phyloP scores from a whole-genome alignment of 1,284 basidiomycete species.

The Leccinum griseonigrum region DNA sequence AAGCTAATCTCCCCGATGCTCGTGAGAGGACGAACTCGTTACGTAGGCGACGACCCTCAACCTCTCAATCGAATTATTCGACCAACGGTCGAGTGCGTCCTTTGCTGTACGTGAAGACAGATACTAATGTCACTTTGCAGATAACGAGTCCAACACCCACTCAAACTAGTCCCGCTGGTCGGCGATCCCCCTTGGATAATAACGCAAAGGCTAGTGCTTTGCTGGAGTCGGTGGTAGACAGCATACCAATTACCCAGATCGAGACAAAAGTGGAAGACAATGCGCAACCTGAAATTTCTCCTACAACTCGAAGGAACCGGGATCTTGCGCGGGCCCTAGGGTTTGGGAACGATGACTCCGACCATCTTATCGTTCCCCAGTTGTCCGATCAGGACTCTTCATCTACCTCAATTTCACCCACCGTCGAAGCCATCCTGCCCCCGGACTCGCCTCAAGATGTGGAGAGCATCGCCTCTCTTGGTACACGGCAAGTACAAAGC shows the following conservation, averaged over 20 bases:
- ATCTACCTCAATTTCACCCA: constrained; percentile 27
- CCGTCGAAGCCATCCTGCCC: constrained; percentile 29
- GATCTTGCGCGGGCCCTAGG: constrained; percentile 66
- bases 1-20: constrained; percentile 52
- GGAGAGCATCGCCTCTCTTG: constrained; percentile 16
- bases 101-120: constrained; percentile 3
- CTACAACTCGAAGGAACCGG: constrained; percentile 57
- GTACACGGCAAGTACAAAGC: constrained; percentile 2
- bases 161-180: constrained; percentile 26
- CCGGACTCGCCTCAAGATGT: constrained; percentile 19
- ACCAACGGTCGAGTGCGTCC: constrained; percentile 51
- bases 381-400: constrained; percentile 19
- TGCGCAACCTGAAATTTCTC: constrained; percentile 38
- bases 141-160: constrained; percentile 50
- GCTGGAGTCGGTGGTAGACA: constrained; percentile 65
- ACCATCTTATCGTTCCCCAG: constrained; percentile 22
- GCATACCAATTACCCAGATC: constrained; percentile 45
- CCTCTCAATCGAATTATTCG: constrained; percentile 76
- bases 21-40: constrained; percentile 58
- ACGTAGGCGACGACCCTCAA: constrained; percentile 69
- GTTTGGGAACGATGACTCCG: constrained; percentile 51
- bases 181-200: constrained; percentile 41
- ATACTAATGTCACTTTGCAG: constrained; percentile 34
- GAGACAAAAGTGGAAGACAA: constrained; percentile 28
- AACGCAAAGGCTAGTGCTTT: constrained; percentile 60